Evolutionary conservation across 768 basidiomycete species (phyloP), one percentile per base, ranked within the genome.

Genomic region (Termitomyces eurrhizus): DNA sequence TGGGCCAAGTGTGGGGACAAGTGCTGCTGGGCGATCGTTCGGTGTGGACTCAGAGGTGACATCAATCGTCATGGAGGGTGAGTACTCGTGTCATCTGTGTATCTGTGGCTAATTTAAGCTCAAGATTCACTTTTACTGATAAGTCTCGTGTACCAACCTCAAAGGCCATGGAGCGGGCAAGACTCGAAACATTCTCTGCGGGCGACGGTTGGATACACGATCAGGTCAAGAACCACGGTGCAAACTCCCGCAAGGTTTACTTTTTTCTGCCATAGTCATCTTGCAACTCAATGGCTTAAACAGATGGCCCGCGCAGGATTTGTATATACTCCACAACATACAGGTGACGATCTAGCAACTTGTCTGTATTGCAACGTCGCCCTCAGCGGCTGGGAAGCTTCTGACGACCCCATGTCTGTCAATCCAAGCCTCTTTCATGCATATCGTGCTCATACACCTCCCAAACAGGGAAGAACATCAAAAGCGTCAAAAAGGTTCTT

Each of bases 221-320:
- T 68, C 66, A 71, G 12, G 74, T 72, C 45, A 80, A 75, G 58
- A 82, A 80, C 37, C 89, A 93, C 61, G 80, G 83, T 26, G 89
- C 89, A n/a, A 85, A 75, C 42, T 89, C 91, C 11, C 80, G 79
- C 69, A 90, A 87, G 78, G 93, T 88, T 62, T 6, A 64, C 3
- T 35, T 6, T 50, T 13, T 33, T 8, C 18, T n/a, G 16, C 8
- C 6, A 7, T 0, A 26, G 49, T 52, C 13, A n/a, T 2, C 53
- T 7, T 29, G 14, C n/a, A 37, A 32, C 61, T 26, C 46, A n/a
- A 64, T 51, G 44, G 1, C 14, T 54, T 59, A 50, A 21, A 16
- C 64, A 95, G 95, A 88, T 98, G 83, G 90, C 95, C 0, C 84
- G 83, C 65, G 93, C 94, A 3, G 95, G 95, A 8, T 97, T 96